phyloP scores from a whole-genome alignment of 164 flowering plant genomes.

The Annona cherimola region DNA sequence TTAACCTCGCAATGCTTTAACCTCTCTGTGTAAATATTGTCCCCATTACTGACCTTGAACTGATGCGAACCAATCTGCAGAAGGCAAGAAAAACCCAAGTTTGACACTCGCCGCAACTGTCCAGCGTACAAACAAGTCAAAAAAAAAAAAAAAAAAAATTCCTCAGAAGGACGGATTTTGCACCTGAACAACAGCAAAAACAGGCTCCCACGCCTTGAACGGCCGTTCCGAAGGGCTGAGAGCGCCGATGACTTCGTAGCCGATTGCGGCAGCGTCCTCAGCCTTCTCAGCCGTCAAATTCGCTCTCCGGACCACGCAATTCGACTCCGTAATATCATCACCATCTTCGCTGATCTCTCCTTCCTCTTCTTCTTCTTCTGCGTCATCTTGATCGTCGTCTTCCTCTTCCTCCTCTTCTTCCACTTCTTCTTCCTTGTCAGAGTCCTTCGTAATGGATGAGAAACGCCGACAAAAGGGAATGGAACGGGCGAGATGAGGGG shows the following conservation, averaged over 20 bases:
- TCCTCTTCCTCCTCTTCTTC: slow-evolving; percentile 14
- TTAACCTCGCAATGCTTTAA: slow-evolving; percentile 88
- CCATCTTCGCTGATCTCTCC: slow-evolving; percentile 21
- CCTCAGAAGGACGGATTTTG: neutral
- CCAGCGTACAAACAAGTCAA: neutral
- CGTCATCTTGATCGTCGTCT: slow-evolving; percentile 20
- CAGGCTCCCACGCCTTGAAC: slow-evolving; percentile 68
- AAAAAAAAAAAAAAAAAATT: no score
- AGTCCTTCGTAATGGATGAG: slow-evolving; percentile 21
- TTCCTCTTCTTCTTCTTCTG: slow-evolving; percentile 23
- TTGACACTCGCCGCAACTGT: neutral
- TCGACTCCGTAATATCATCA: slow-evolving; percentile 12
- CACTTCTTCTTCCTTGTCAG: slow-evolving; percentile 1
- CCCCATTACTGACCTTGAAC: slow-evolving; percentile 95
- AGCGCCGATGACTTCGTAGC: slow-evolving; percentile 79
- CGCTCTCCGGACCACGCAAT: slow-evolving; percentile 20
- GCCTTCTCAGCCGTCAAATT: slow-evolving; percentile 59
- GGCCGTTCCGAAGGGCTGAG: slow-evolving; percentile 50
- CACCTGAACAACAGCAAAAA: slow-evolving; percentile 93
- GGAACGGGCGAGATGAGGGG: slow-evolving; percentile 2
- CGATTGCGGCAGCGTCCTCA: slow-evolving; percentile 74
- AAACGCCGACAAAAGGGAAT: slow-evolving; percentile 26
- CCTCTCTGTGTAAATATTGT: slow-evolving; percentile 65
- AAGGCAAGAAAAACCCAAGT: neutral
- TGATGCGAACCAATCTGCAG: slow-evolving; percentile 93